These are phyloP conservation scores for Pezicula neosporulosa DNA, from an alignment of 2,329 filamentous ascomycete genomes.

Conservation along the genomic window DNA sequence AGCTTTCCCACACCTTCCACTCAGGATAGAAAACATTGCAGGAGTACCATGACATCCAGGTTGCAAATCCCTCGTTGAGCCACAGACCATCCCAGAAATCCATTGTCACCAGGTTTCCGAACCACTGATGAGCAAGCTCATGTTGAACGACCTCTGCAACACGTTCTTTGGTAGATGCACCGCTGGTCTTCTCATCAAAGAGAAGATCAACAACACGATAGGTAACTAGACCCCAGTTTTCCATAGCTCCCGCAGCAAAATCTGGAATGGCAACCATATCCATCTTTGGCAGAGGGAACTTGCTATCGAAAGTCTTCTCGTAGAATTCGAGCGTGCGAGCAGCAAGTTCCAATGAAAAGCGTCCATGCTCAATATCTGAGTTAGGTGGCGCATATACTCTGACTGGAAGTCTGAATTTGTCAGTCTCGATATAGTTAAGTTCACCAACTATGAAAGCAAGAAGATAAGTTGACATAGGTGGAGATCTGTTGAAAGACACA, in stretches of 20 bases:
- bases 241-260: slow-evolving; percentile 94
- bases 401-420: slow-evolving; percentile 85
- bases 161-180: slow-evolving; percentile 85
- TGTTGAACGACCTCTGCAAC: slow-evolving; percentile 96
- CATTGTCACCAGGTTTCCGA: slow-evolving; percentile 96
- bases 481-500: slow-evolving; percentile 88
- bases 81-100: slow-evolving; percentile 98
- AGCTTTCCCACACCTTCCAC: slow-evolving; percentile 97
- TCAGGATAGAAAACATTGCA: slow-evolving; percentile 95
- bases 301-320: slow-evolving; percentile 86
- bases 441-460: slow-evolving; percentile 92
- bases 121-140: slow-evolving; percentile 97
- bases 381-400: slow-evolving; percentile 92
- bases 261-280: slow-evolving; percentile 96
- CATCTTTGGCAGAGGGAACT: slow-evolving; percentile 90
- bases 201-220: slow-evolving; percentile 91
- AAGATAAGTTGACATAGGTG: slow-evolving; percentile 94
- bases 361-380: slow-evolving; percentile 84
- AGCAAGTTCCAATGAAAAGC: slow-evolving; percentile 85
- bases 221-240: slow-evolving; percentile 96
- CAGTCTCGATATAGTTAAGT: slow-evolving; percentile 90
- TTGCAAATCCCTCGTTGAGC: slow-evolving; percentile 92
- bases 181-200: slow-evolving; percentile 86
- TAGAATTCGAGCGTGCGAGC: slow-evolving; percentile 91
- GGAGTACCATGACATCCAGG: slow-evolving; percentile 91